Conservation (phyloP, 2,329 filamentous ascomycete genomes). For the Pseudogymnoascus sp. region DNA sequence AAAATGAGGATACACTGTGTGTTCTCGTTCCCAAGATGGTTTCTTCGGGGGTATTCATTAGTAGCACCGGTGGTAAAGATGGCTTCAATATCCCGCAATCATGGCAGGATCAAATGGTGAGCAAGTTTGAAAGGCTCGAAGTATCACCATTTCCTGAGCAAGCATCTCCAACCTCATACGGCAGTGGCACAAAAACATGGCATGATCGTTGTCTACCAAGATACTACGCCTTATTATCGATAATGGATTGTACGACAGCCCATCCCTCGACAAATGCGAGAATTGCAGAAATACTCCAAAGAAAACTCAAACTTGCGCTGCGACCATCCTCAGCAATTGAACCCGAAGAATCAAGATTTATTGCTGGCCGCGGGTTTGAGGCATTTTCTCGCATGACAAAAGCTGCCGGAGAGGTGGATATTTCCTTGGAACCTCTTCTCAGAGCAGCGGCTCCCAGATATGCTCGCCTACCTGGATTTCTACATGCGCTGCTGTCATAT, state of each 20-base stretch:
- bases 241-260: slow-evolving; percentile 55
- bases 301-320: slow-evolving; percentile 60
- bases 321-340: slow-evolving; percentile 53
- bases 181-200: slow-evolving; percentile 57
- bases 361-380: slow-evolving; percentile 67
- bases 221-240: slow-evolving; percentile 59
- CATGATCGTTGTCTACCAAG: slow-evolving; percentile 58
- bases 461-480: slow-evolving; percentile 58
- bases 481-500: slow-evolving; percentile 56
- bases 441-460: slow-evolving; percentile 61
- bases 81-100: slow-evolving; percentile 53
- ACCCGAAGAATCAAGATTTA: slow-evolving; percentile 63
- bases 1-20: slow-evolving; percentile 63
- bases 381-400: slow-evolving; percentile 63
- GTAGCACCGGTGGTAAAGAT: slow-evolving; percentile 44
- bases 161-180: slow-evolving; percentile 44
- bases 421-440: slow-evolving; percentile 57
- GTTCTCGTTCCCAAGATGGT: slow-evolving; percentile 63
- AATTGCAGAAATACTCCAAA: slow-evolving; percentile 58
- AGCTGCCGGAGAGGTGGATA: slow-evolving; percentile 51
- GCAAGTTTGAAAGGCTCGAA: slow-evolving; percentile 61
- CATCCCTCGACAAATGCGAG: slow-evolving; percentile 61
- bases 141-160: slow-evolving; percentile 59
- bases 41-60: slow-evolving; percentile 48
- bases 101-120: slow-evolving; percentile 68